These are phyloP conservation scores for Beauveria caledonica DNA, from an alignment of 2,329 filamentous ascomycete species.

Conservation along the genomic window DNA sequence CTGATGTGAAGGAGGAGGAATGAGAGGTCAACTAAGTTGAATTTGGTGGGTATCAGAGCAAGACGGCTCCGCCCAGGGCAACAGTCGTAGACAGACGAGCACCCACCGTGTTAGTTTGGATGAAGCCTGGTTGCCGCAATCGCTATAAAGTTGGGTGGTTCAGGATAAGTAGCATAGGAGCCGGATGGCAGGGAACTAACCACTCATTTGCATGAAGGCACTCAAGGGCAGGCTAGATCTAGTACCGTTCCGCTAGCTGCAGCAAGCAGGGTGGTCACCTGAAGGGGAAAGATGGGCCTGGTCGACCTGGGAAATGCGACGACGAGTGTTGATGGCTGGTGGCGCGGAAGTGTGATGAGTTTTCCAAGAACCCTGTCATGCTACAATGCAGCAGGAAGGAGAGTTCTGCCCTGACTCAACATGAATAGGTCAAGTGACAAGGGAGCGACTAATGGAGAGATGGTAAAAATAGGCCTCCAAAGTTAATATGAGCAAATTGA, in stretches of 20 bases:
- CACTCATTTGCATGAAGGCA: background rate
- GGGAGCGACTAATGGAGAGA: background rate
- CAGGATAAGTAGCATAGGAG: background rate
- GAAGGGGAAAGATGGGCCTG: slow-evolving; percentile 4
- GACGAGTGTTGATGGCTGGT: background rate
- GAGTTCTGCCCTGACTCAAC: background rate
- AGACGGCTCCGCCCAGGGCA: slow-evolving; percentile 8
- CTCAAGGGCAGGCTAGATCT: background rate
- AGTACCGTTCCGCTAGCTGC: background rate
- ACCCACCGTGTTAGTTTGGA: background rate
- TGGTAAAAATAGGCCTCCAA: background rate
- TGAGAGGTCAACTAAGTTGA: slow-evolving; percentile 1
- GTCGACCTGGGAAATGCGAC: background rate
- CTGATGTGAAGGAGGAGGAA: slow-evolving; percentile 1
- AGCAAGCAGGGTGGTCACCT: background rate
- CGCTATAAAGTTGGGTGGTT: background rate
- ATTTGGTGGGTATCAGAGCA: slow-evolving; percentile 4
- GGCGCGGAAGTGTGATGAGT: background rate
- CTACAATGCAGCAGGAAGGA: slow-evolving; percentile 1
- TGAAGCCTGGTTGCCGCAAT: background rate
- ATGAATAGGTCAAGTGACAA: background rate
- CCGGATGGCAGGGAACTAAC: background rate
- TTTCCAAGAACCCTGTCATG: slow-evolving; percentile 5
- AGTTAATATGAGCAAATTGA: background rate
- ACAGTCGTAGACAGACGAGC: slow-evolving; percentile 5